Evolutionary conservation across 2,329 filamentous ascomycete species (phyloP).

Genomic region (Monosporascus ibericus): DNA sequence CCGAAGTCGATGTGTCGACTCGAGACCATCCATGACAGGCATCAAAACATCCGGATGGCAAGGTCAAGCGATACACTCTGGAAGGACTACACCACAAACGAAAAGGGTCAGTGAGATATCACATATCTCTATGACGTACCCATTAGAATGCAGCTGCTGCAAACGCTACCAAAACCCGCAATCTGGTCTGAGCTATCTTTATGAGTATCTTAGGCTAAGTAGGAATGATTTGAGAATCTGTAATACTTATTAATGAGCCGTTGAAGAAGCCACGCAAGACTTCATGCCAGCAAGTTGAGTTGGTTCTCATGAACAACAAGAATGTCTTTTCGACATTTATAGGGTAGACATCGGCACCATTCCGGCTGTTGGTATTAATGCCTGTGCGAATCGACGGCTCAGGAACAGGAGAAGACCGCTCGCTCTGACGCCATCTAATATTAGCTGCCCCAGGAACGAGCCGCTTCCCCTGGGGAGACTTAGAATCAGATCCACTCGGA

Average conservation of each 20-base stretch:
- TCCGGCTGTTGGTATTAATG: background rate
- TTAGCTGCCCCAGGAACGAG: too few species aligned
- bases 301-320: constrained; percentile 36
- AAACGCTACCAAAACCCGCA: constrained; percentile 30
- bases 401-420: too few species aligned
- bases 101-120: too few species aligned
- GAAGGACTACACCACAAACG: background rate
- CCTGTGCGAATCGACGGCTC: too few species aligned
- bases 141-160: constrained; percentile 13
- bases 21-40: constrained; percentile 38
- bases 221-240: too few species aligned
- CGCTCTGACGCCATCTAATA: too few species aligned
- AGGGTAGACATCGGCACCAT: background rate
- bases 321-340: constrained; percentile 7
- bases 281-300: constrained; percentile 28
- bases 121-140: background rate
- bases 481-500: too few species aligned
- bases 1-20: constrained; percentile 33
- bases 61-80: background rate
- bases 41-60: constrained; percentile 33
- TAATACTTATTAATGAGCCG: too few species aligned
- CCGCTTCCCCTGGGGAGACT: too few species aligned
- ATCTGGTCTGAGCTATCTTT: constrained; percentile 30
- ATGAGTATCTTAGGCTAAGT: constrained; percentile 17
- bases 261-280: background rate